Evolutionary conservation across 306 rosid genomes (phyloP).

Genomic region (Carpinus viminea): DNA sequence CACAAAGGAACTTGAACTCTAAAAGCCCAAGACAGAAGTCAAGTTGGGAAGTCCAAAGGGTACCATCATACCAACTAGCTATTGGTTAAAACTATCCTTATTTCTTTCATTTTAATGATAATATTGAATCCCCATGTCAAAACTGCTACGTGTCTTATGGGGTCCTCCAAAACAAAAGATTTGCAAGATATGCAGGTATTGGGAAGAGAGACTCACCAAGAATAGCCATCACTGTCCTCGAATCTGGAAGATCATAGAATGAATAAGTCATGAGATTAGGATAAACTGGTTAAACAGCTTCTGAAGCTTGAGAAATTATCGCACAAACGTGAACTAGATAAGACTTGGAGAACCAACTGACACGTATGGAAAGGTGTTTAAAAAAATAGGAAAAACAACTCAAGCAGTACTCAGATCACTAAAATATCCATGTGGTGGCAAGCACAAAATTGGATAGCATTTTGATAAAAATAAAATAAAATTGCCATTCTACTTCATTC

Average conservation of each 20-base stretch:
- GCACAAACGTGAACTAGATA: slow-evolving; percentile 2
- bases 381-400: neutral
- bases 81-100: neutral
- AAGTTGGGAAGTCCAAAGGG: neutral
- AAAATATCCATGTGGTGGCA: neutral
- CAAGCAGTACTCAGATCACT: neutral
- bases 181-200: neutral
- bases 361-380: neutral
- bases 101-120: neutral
- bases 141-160: neutral
- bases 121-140: neutral
- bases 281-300: neutral
- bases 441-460: no score
- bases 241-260: slow-evolving; percentile 50
- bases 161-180: neutral
- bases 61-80: neutral
- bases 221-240: slow-evolving; percentile 98
- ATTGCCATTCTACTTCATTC: neutral
- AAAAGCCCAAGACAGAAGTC: neutral
- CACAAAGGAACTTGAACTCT: neutral
- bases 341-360: neutral
- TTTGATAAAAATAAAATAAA: no score
- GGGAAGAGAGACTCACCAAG: slow-evolving; percentile 60
- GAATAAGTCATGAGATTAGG: neutral
- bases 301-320: neutral